Evolutionary conservation across 371 early-diverging fungal species (phyloP).

Genomic region (Rhizopus sp.): DNA sequence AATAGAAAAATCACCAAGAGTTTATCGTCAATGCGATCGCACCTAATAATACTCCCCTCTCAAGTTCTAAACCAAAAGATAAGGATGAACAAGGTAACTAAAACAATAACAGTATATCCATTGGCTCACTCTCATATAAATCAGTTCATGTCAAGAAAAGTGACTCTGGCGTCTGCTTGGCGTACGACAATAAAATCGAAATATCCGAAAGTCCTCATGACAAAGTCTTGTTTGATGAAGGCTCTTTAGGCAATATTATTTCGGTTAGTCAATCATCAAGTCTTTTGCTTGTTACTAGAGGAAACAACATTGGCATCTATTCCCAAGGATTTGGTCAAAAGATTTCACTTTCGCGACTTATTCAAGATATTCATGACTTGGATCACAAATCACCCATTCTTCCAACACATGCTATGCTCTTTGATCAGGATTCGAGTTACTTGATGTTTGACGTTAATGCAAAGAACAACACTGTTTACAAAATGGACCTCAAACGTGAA

Average conservation of each 20-base stretch:
- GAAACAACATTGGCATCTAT: slow-evolving; percentile 84
- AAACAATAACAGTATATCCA: too few relatives aligned
- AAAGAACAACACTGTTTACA: slow-evolving; percentile 71
- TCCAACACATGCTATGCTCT: neutral
- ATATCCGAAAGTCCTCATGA: slow-evolving; percentile 20
- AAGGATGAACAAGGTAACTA: too few relatives aligned
- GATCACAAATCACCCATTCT: slow-evolving; percentile 45
- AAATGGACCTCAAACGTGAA: slow-evolving; percentile 90
- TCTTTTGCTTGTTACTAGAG: slow-evolving; percentile 86
- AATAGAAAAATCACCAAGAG: too few relatives aligned
- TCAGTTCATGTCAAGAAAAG: neutral
- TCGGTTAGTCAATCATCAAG: slow-evolving; percentile 76
- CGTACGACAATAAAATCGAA: slow-evolving; percentile 23
- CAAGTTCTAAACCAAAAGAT: too few relatives aligned
- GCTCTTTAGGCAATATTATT: slow-evolving; percentile 47
- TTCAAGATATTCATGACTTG: slow-evolving; percentile 49
- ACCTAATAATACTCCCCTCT: too few relatives aligned
- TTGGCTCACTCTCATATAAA: too few relatives aligned
- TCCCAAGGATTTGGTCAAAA: slow-evolving; percentile 66
- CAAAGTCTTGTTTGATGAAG: slow-evolving; percentile 26
- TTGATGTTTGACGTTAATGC: slow-evolving; percentile 72
- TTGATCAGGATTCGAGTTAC: slow-evolving; percentile 74
- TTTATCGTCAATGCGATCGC: too few relatives aligned
- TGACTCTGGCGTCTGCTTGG: neutral
- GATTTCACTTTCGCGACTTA: slow-evolving; percentile 69